phyloP scores from a whole-genome alignment of 768 basidiomycete species.

The Kwoniella dendrophila region DNA sequence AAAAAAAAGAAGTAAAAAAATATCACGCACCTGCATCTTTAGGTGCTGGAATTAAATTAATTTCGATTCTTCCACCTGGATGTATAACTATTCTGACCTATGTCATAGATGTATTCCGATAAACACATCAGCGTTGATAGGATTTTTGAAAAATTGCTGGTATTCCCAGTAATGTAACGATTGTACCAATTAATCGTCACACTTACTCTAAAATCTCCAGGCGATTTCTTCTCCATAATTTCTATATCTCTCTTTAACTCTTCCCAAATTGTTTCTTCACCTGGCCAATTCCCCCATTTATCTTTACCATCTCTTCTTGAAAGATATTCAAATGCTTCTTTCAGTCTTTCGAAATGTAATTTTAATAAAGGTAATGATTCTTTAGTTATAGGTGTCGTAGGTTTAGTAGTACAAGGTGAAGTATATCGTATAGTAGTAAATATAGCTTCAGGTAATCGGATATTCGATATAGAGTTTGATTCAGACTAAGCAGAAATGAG shows the following conservation, averaged over 20 bases:
- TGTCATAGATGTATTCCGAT: no score
- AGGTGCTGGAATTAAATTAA: constrained; percentile 35
- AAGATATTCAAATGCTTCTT: constrained; percentile 37
- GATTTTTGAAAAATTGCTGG: no score
- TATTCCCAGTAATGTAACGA: neutral
- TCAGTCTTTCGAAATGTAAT: constrained; percentile 35
- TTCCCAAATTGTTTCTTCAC: constrained; percentile 38
- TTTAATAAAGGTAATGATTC: constrained; percentile 33
- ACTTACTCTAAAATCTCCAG: constrained; percentile 44
- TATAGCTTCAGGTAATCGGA: constrained; percentile 13
- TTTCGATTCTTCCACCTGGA: constrained; percentile 25
- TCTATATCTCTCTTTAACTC: constrained; percentile 16
- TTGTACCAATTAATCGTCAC: neutral
- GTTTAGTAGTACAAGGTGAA: constrained; percentile 3
- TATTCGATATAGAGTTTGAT: neutral
- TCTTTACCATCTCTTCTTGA: constrained; percentile 16
- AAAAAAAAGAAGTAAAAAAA: neutral
- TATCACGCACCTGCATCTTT: constrained; percentile 23
- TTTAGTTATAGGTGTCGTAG: constrained; percentile 10
- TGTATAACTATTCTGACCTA: constrained; percentile 40
- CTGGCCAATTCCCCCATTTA: constrained; percentile 40
- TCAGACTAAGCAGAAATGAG: neutral
- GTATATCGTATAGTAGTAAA: constrained; percentile 50
- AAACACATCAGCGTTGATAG: constrained; percentile 8
- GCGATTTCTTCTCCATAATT: constrained; percentile 12